Conservation (phyloP, 2,329 filamentous ascomycete species). For the Microdochium nivale region DNA sequence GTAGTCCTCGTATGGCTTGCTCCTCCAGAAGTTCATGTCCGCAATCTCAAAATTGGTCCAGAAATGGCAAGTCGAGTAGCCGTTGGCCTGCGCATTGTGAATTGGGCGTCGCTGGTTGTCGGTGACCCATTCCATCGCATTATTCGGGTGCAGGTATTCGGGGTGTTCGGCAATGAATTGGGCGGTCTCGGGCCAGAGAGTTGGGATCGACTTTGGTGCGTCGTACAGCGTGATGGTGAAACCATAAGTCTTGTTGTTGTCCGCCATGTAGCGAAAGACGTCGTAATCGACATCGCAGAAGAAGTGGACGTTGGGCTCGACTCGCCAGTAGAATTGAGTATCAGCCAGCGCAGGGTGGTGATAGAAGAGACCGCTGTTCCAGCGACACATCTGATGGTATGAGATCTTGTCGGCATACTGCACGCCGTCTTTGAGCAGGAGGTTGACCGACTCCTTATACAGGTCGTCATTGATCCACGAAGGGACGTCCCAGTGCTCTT, state of each 20-base stretch:
- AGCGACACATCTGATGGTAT: constrained; percentile 98
- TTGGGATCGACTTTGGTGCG: constrained; percentile 74
- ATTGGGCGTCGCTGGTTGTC: constrained; percentile 70
- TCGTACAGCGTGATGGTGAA: constrained; percentile 98
- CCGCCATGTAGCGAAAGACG: constrained; percentile 95
- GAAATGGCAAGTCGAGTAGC: constrained; percentile 97
- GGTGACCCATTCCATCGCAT: constrained; percentile 79
- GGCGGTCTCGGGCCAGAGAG: constrained; percentile 89
- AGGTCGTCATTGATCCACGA: constrained; percentile 87
- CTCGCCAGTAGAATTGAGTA: constrained; percentile 92
- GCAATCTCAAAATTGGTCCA: constrained; percentile 99
- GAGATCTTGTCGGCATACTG: constrained; percentile 85
- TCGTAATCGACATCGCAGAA: constrained; percentile 99
- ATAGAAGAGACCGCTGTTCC: constrained; percentile 98
- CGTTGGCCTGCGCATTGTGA: constrained; percentile 73
- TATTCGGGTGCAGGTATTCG: constrained; percentile 72
- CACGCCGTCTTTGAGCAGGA: constrained; percentile 75
- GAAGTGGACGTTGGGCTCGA: constrained; percentile 97
- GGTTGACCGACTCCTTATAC: constrained; percentile 73
- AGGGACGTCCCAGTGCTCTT: constrained; percentile 88
- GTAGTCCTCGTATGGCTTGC: constrained; percentile 85
- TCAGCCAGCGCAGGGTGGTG: constrained; percentile 81
- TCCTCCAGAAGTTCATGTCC: constrained; percentile 87
- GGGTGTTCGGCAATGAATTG: constrained; percentile 85
- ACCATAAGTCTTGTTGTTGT: constrained; percentile 97